Percentiles rank a stretch among this genome's conserved stretches.
phyloP scores from a whole-genome alignment of 2,329 filamentous ascomycete genomes.

The Trichophyton schoenleinii region DNA sequence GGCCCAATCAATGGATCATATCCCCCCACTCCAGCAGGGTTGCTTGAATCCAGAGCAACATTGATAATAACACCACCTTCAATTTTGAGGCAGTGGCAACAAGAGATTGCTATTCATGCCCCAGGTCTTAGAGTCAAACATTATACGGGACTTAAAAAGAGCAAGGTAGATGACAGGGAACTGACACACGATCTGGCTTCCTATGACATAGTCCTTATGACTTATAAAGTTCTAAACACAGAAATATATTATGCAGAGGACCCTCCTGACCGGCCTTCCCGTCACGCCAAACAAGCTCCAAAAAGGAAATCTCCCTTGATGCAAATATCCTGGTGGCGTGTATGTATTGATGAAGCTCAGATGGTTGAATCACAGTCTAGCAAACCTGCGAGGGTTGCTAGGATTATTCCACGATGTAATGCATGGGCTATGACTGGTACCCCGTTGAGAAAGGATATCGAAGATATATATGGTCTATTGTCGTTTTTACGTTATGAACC shows the following conservation, averaged over 20 bases:
- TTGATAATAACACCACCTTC: conserved; percentile 51
- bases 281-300: conserved; percentile 51
- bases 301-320: conserved; percentile 60
- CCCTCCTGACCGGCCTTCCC: conserved; percentile 58
- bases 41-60: conserved; percentile 40
- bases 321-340: conserved; percentile 75
- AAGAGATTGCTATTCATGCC: conserved; percentile 46
- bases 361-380: conserved; percentile 87
- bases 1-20: conserved; percentile 12
- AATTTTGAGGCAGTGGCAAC: conserved; percentile 52
- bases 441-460: conserved; percentile 66
- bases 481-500: conserved; percentile 70
- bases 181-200: conserved; percentile 36
- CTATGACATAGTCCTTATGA: conserved; percentile 48
- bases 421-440: conserved; percentile 91
- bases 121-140: conserved; percentile 44
- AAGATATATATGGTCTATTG: conserved; percentile 68
- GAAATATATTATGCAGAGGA: conserved; percentile 68
- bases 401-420: conserved; percentile 67
- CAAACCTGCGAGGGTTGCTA: conserved; percentile 68
- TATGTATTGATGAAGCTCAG: conserved; percentile 59
- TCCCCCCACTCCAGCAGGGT: conserved; percentile 14
- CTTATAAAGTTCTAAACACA: conserved; percentile 56
- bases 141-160: conserved; percentile 43
- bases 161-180: conserved; percentile 25